Evolutionary conservation across 192 early-diverging fungal species (phyloP), one percentile per base, ranked within the genome.

Genomic region (Mortierella hygrophila): DNA sequence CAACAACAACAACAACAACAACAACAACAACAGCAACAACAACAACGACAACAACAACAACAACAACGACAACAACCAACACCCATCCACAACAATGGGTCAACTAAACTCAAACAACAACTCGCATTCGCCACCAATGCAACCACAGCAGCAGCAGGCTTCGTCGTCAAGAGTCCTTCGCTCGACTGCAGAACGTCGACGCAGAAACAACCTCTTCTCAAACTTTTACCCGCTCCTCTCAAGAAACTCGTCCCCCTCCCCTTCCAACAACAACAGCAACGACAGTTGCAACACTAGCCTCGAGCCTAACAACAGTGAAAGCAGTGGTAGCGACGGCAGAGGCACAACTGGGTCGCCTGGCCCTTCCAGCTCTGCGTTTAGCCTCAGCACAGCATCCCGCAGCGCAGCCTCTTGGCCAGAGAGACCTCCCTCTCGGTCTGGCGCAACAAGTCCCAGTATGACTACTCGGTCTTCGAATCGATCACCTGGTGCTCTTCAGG

Each of bases 181-280:
- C 63, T 80, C 84, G 26, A 68, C 63, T 2, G 69, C 72, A 57
- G 84, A 86, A 42, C 75, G 84, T 13, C 57, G 84, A n/a, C 84
- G 84, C 23, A 68, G 84, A 74, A 44, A 55, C 70, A 86, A 80
- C 65, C 68, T 86, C 46, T 86, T 86, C 23, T 81, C 79, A 11
- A 81, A 75, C n/a, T 86, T 86, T 76, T 86, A 86, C 37, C 84
- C 84, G 16, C 75, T 86, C 0, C 76, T 86, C 18, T 86, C 84
- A 20, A 75, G 84, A 16, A 74, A 40, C 46, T 80, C 83, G 1
- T 80, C 73, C 20, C 42, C 26, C 74, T 72, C 79, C 41, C 35
- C 35, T 3, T 40, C 38, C 38, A 40, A 40, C 38, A 40, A 40
- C 38, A 40, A 6, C 6, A 72, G 29, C 54, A 74, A 40, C 52